Base-by-base conservation (phyloP, 1,139 yeast genomes). In the Pichia sp. region DNA sequence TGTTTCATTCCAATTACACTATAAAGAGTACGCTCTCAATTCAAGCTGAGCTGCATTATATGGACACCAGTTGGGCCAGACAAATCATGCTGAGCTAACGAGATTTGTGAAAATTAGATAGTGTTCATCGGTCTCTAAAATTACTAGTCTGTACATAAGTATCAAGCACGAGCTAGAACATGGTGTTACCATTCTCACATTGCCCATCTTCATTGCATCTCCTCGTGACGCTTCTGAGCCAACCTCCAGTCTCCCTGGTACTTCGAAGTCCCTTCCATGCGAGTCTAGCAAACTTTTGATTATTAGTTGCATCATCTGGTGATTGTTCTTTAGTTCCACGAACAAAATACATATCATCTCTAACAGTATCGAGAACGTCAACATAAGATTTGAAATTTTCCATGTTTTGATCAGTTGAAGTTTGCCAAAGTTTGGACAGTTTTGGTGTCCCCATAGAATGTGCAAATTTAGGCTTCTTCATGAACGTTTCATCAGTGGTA, bases 321-420 rank as follows among this genome's bases (percentile, higher is more conserved):
- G 14, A 11, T 19, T 27, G 28, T 19, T 36, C 27, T 12, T 30
- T 32, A 10, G 33, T 15, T 13, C 56, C 56, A 7, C 46, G 38
- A 1, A 47, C 37, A 24, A 45, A 45, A 32, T 55, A 55, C 7
- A 55, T 32, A 19, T 49, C 58, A 41, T 53, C 58, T 37, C 40
- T 47, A 27, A 48, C 49, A 17, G 37, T 34, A 10, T 55, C 52
- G 14, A 53, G 30, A 7, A 41, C n/a, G n/a, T n/a, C n/a, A n/a
- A n/a, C n/a, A n/a, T n/a, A n/a, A n/a, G n/a, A n/a, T n/a, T n/a
- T n/a, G n/a, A n/a, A n/a, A n/a, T n/a, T n/a, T n/a, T n/a, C n/a
- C n/a, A n/a, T n/a, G n/a, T n/a, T n/a, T n/a, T n/a, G n/a, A n/a
- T n/a, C n/a, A n/a, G n/a, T n/a, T n/a, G n/a, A n/a, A n/a, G n/a